These are phyloP conservation scores for Aspergillus costaricaensis DNA, from an alignment of 2,329 filamentous ascomycete genomes.

Conservation along the genomic window DNA sequence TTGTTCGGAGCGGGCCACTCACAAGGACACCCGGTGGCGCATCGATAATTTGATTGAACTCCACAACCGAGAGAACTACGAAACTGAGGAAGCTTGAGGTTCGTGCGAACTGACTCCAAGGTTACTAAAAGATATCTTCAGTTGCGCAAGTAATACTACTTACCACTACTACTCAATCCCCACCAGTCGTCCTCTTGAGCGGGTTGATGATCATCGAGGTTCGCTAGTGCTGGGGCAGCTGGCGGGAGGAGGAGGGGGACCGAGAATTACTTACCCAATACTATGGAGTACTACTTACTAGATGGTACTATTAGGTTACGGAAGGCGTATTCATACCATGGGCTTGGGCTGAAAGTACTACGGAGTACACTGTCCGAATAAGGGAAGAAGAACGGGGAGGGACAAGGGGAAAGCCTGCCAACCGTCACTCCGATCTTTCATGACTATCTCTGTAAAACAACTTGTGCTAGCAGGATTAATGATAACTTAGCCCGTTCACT, in stretches of 20 bases:
- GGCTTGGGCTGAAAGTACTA: too few relatives aligned
- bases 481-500: neutral
- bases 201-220: neutral
- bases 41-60: constrained; percentile 9
- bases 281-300: neutral
- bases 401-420: neutral
- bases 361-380: neutral
- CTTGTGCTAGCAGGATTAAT: neutral
- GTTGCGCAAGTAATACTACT: neutral
- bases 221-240: neutral
- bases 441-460: neutral
- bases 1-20: constrained; percentile 5
- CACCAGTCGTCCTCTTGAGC: neutral
- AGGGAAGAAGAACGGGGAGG: neutral
- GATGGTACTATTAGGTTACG: neutral
- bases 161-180: neutral
- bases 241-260: neutral
- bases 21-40: constrained; percentile 7
- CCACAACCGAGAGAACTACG: neutral
- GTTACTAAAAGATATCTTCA: neutral
- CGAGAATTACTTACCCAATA: too few relatives aligned
- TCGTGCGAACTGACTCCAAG: neutral
- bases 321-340: too few relatives aligned
- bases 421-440: neutral
- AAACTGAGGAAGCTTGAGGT: neutral